Evolutionary conservation across 306 rosid species (phyloP).

Genomic region (Medicago arabica): DNA sequence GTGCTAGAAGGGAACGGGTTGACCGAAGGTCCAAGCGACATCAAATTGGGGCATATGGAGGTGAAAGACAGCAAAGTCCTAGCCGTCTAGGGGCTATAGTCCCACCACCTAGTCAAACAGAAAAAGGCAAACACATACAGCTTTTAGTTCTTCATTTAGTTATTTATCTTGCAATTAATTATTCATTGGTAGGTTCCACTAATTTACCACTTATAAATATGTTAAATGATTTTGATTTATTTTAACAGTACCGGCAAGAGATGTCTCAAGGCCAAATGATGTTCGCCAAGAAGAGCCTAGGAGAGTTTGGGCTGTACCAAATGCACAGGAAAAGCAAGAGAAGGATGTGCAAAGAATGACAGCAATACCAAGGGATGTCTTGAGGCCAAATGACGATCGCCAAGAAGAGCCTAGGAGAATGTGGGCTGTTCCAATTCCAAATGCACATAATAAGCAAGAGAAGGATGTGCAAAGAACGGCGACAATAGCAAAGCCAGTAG

Average conservation of each 20-base stretch:
- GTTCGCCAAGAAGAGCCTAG: conserved; percentile 55
- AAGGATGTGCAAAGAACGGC: conserved; percentile 55
- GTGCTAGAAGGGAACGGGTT: conserved; percentile 57
- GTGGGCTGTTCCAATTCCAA: conserved; percentile 54
- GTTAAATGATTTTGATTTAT: conserved; percentile 31
- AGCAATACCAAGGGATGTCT: conserved; percentile 57
- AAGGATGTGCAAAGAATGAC: conserved; percentile 55
- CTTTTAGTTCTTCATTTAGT: conserved; percentile 32
- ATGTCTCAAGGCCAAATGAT: conserved; percentile 59
- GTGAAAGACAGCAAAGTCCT: conserved; percentile 65
- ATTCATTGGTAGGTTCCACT: neutral
- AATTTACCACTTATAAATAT: conserved; percentile 10
- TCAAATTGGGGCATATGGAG: conserved; percentile 76
- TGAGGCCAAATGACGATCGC: conserved; percentile 57
- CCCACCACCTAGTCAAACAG: conserved; percentile 60
- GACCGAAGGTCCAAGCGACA: conserved; percentile 64
- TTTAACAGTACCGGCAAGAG: conserved; percentile 57
- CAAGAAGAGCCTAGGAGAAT: conserved; percentile 58
- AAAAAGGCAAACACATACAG: conserved; percentile 63
- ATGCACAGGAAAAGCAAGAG: conserved; percentile 55
- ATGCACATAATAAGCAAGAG: conserved; percentile 55
- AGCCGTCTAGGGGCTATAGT: conserved; percentile 54
- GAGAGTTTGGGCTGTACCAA: conserved; percentile 61
- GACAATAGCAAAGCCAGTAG: conserved; percentile 55
- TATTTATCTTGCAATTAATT: too few species aligned